Percentiles rank a stretch among this genome's conserved stretches.
These are phyloP conservation scores for Hondaea fermentalgiana DNA, from an alignment of 108 stramenopile species.

Conservation along the genomic window DNA sequence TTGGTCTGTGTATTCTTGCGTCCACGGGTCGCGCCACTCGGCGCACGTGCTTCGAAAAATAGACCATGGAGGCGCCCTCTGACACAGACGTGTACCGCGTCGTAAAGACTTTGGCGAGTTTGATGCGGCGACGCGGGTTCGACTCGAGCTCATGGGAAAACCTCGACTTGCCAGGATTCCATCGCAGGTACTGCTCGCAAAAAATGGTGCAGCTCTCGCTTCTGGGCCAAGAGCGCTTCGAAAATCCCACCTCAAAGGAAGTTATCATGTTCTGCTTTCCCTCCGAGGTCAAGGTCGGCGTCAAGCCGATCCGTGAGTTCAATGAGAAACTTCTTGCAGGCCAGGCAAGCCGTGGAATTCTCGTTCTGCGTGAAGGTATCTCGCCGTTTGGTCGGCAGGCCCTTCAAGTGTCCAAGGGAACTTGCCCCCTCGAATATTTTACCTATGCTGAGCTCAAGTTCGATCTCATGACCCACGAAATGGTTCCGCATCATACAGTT, in stretches of 20 bases:
- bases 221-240: neutral
- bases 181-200: neutral
- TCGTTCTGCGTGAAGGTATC: slow-evolving; percentile 74
- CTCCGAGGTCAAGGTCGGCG: slow-evolving; percentile 89
- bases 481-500: slow-evolving; percentile 80
- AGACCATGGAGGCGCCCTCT: no score
- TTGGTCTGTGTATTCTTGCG: no score
- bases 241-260: neutral
- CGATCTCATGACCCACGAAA: slow-evolving; percentile 93
- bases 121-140: neutral
- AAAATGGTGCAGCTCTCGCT: neutral
- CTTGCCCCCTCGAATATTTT: slow-evolving; percentile 88
- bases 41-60: no score
- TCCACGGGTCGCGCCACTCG: no score
- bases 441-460: slow-evolving; percentile 93
- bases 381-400: slow-evolving; percentile 89
- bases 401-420: slow-evolving; percentile 71
- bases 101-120: neutral
- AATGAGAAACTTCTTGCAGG: slow-evolving; percentile 77
- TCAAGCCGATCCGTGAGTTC: slow-evolving; percentile 83
- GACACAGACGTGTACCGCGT: neutral
- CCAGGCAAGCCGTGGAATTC: slow-evolving; percentile 68
- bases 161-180: neutral
- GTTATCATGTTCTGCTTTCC: slow-evolving; percentile 79
- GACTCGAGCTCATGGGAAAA: neutral